phyloP scores from a whole-genome alignment of 345 rosid species.

The Pugionium dolabratum region DNA sequence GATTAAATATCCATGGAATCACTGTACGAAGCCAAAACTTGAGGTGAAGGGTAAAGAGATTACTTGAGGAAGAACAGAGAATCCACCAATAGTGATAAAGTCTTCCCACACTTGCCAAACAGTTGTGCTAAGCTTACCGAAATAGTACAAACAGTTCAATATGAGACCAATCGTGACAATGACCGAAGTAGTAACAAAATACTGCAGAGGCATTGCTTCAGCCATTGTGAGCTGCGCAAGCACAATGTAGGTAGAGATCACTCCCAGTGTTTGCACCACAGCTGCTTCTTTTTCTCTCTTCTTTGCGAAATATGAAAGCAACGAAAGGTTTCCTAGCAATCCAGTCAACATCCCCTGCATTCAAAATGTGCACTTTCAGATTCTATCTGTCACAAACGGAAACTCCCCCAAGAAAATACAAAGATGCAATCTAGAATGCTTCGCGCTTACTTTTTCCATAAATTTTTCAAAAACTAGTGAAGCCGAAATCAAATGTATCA shows the following conservation, averaged over 20 bases:
- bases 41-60: conserved; percentile 13
- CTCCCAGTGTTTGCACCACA: conserved; percentile 84
- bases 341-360: conserved; percentile 90
- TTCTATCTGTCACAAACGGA: background rate
- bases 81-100: conserved; percentile 72
- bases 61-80: conserved; percentile 83
- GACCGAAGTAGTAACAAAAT: conserved; percentile 53
- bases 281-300: conserved; percentile 79
- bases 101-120: conserved; percentile 88
- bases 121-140: conserved; percentile 48
- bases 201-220: conserved; percentile 75
- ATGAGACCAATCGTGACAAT: conserved; percentile 63
- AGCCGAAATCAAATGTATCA: background rate
- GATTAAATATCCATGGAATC: background rate
- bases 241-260: conserved; percentile 56
- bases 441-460: background rate
- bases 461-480: background rate
- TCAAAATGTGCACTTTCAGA: conserved; percentile 19
- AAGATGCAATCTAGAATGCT: background rate
- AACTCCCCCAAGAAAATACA: background rate
- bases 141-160: conserved; percentile 59
- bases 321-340: conserved; percentile 79
- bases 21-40: background rate
- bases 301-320: conserved; percentile 80
- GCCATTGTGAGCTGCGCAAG: conserved; percentile 80